Conservation (phyloP, 164 flowering plant genomes). For the Stephania yunnanensis region DNA sequence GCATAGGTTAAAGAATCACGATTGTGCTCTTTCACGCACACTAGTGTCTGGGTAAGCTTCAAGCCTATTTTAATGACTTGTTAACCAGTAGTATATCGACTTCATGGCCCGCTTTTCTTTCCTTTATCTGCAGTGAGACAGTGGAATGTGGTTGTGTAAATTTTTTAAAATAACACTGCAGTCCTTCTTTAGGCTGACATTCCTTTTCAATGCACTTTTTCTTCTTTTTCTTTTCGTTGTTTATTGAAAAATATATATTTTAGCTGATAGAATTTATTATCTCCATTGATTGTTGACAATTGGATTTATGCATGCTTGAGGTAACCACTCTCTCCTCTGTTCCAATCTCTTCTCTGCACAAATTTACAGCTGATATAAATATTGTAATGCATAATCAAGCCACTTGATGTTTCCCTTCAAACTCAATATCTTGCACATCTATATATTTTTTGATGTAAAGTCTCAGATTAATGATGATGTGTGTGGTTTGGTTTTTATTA, state of each 20-base stretch:
- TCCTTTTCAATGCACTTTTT: neutral
- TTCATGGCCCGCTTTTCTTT: neutral
- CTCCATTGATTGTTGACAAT: neutral
- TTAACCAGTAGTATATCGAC: neutral
- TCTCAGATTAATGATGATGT: no score
- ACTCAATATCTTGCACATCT: no score
- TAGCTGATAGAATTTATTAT: neutral
- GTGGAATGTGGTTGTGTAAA: neutral
- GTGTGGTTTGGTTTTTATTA: no score
- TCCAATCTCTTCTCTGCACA: no score
- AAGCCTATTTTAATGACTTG: neutral
- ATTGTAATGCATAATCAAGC: no score
- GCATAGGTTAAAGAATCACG: constrained; percentile 88
- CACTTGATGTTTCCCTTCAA: no score
- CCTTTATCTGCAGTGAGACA: neutral
- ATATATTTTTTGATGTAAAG: no score
- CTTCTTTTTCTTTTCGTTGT: no score
- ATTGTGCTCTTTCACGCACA: constrained; percentile 75
- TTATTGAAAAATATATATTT: no score
- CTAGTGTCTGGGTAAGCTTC: constrained; percentile 59
- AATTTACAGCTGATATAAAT: no score
- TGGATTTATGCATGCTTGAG: no score
- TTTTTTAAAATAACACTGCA: neutral
- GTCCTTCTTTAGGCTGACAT: neutral
- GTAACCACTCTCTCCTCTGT: no score